Percentiles rank a stretch among this genome's conserved stretches.
Evolutionary conservation across 345 rosid genomes (phyloP).

Genomic region (Capsella bursapastoris): DNA sequence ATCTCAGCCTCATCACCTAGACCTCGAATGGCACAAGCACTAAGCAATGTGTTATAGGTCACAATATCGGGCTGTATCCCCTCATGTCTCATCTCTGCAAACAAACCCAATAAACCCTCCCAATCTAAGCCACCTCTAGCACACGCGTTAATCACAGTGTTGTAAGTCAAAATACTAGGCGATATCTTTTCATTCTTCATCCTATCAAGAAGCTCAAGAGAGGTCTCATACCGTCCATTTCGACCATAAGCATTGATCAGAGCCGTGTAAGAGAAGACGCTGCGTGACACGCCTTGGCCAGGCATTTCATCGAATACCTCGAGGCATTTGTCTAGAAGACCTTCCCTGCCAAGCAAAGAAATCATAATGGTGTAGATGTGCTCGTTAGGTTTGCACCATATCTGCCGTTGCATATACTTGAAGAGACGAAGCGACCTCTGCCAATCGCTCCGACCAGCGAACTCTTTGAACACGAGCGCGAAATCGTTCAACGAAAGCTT

Average conservation of each 20-base stretch:
- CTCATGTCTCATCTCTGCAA: slow-evolving; percentile 96
- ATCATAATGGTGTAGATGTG: slow-evolving; percentile 95
- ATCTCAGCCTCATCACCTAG: slow-evolving; percentile 90
- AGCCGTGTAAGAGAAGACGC: slow-evolving; percentile 90
- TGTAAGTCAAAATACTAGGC: slow-evolving; percentile 86
- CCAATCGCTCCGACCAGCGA: slow-evolving; percentile 96
- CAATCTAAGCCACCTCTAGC: slow-evolving; percentile 92
- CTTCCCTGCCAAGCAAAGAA: slow-evolving; percentile 84
- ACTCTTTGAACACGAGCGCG: slow-evolving; percentile 88
- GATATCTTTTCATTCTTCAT: slow-evolving; percentile 83
- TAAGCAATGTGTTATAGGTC: slow-evolving; percentile 89
- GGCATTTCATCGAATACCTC: slow-evolving; percentile 96
- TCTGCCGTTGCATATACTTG: slow-evolving; percentile 97
- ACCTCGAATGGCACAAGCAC: slow-evolving; percentile 87
- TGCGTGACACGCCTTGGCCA: slow-evolving; percentile 69
- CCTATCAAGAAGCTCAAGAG: slow-evolving; percentile 76
- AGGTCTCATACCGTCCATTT: slow-evolving; percentile 69
- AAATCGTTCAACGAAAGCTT: slow-evolving; percentile 92
- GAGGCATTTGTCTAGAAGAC: slow-evolving; percentile 76
- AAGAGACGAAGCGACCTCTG: slow-evolving; percentile 89
- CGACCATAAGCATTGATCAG: slow-evolving; percentile 90
- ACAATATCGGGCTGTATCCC: slow-evolving; percentile 85
- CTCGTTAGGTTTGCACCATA: slow-evolving; percentile 96
- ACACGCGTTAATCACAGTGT: slow-evolving; percentile 87
- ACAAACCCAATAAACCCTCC: slow-evolving; percentile 89